Base-by-base conservation (phyloP, 169 alveolate species). In the Plasmodium falciparum region DNA sequence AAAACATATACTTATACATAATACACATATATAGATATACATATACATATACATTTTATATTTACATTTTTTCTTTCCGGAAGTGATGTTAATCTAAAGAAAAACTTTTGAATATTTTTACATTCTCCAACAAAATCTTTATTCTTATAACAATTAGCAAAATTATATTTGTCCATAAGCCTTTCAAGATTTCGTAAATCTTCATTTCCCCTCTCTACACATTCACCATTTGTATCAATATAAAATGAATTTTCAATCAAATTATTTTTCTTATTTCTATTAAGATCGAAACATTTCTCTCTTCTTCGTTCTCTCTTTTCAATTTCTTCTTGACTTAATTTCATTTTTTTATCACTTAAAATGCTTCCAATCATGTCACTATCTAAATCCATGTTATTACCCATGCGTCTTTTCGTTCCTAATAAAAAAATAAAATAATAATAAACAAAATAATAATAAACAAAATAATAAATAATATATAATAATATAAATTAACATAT, bases 21-120 rank as follows among this genome's bases (percentile, higher is more conserved):
- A 26, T 26, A 26, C 39, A 26, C 39, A 26, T 26, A 24, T 24
- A n/a, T n/a, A n/a, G n/a, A n/a, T n/a, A 24, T 24, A 24, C 26
- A 24, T 24, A 24, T 24, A 24, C 13, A 29, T 66, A 3, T 5
- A 39, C 26, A 9, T 26, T 13, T 15, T 43, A 70, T 75, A 15
- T 33, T 70, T 73, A 88, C 92, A 80, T 92, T 95, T 75, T 92
- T 65, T 20, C 96, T 95, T 61, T 96, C 97, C 33, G 97, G 97
- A 11, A 91, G 93, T 8, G 97, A 90, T 3, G 97, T 95, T 49
- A 96, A 70, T 39, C 98, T 61, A 59, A 94, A 95, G 72, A 94
- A 96, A 33, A 89, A 92, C 45, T 96, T 96, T 83, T 96, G 97
- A 45, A 95, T 80, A 45, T 86, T 92, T 7, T 70, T 89, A 59